Percentiles rank a stretch among this genome's conserved stretches.
These are phyloP conservation scores for Camellia oleifera DNA, from an alignment of 179 eudicot genomes.

Conservation along the genomic window DNA sequence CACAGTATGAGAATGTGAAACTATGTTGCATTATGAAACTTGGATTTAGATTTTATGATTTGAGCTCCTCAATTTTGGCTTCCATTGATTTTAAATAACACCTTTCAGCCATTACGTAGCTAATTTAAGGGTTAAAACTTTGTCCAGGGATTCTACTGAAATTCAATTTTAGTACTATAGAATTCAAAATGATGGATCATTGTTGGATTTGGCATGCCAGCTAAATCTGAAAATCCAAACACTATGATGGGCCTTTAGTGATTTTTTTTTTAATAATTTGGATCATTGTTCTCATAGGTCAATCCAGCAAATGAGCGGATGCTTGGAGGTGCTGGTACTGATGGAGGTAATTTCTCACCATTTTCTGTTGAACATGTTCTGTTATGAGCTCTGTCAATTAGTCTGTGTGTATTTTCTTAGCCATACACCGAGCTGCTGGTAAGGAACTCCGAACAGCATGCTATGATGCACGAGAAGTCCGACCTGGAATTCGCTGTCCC, in stretches of 20 bases:
- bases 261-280: not conserved
- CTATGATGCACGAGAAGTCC: constrained; percentile 73
- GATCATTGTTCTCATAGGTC: constrained; percentile 42
- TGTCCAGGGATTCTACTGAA: not conserved
- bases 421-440: constrained; percentile 91
- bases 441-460: constrained; percentile 74
- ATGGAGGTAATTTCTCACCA: constrained; percentile 64
- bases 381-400: constrained; percentile 2
- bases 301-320: constrained; percentile 90
- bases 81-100: not conserved
- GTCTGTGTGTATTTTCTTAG: constrained; percentile 28
- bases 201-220: not conserved
- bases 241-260: not conserved
- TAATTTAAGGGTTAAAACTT: not conserved
- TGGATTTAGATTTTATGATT: too few relatives aligned
- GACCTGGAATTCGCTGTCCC: constrained; percentile 85
- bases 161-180: not conserved
- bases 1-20: too few relatives aligned
- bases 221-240: not conserved
- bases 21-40: too few relatives aligned
- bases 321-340: constrained; percentile 99
- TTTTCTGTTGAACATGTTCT: not conserved
- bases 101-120: not conserved
- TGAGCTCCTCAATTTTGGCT: too few relatives aligned
- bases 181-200: not conserved